Conservation (phyloP, 371 early-diverging fungal species). For the Encephalitozoon hellem region DNA sequence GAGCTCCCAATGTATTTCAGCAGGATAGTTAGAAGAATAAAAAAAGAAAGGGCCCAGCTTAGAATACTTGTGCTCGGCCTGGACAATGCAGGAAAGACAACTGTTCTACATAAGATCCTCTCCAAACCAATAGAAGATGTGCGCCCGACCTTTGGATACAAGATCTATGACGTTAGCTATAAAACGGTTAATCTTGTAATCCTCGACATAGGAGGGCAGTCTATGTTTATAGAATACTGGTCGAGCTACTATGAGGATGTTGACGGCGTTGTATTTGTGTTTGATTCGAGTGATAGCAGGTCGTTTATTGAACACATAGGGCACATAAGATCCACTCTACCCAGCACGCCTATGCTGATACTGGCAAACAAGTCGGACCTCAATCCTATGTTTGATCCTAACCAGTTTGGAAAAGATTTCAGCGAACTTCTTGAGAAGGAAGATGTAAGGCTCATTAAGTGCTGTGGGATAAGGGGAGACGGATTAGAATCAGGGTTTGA, state of each 20-base stretch:
- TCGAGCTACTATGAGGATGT: constrained; percentile 96
- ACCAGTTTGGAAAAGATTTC: background rate
- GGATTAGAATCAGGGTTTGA: constrained; percentile 29
- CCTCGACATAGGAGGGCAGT: constrained; percentile 97
- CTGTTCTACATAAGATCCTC: constrained; percentile 82
- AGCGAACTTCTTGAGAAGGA: background rate
- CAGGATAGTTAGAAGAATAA: constrained; percentile 62
- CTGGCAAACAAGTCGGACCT: constrained; percentile 54
- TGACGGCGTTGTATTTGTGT: constrained; percentile 93
- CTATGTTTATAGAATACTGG: constrained; percentile 89
- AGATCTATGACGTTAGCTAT: constrained; percentile 26
- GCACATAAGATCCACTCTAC: constrained; percentile 68
- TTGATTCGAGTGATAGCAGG: constrained; percentile 73
- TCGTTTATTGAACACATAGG: constrained; percentile 78
- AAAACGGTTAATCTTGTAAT: constrained; percentile 69
- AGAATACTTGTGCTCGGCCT: constrained; percentile 90
- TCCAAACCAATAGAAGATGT: background rate
- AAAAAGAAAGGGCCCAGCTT: constrained; percentile 67
- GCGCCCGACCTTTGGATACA: constrained; percentile 59
- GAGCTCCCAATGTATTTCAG: constrained; percentile 44
- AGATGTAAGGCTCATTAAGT: background rate
- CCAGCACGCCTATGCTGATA: constrained; percentile 64
- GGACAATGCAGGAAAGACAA: constrained; percentile 98
- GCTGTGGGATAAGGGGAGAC: background rate
- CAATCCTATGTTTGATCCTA: background rate